Evolutionary conservation across 164 flowering plant genomes (phyloP).

Genomic region (Vitis cinerea): DNA sequence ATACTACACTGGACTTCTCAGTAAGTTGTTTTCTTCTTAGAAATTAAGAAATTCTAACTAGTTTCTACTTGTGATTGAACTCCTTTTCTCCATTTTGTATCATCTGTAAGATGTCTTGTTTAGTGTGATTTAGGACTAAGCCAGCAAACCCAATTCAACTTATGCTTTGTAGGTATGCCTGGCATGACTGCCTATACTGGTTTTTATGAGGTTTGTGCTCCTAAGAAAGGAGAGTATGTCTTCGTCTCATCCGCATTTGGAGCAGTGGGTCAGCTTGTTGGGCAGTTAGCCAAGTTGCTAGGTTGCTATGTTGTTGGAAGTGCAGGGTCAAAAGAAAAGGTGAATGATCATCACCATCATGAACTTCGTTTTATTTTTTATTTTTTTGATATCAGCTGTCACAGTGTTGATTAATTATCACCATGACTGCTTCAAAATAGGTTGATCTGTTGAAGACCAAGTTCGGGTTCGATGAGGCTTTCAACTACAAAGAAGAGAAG

Average conservation of each 20-base stretch:
- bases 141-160: background rate
- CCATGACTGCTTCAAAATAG: slow-evolving; percentile 14
- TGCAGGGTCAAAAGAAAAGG: slow-evolving; percentile 42
- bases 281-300: slow-evolving; percentile 31
- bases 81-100: too few species aligned
- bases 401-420: too few species aligned
- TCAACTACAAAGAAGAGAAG: slow-evolving; percentile 62
- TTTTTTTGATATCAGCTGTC: too few species aligned
- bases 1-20: slow-evolving; percentile 47
- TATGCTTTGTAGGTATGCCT: slow-evolving; percentile 29
- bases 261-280: slow-evolving; percentile 40
- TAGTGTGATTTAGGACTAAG: background rate
- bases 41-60: background rate
- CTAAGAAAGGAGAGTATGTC: slow-evolving; percentile 40
- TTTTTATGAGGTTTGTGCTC: slow-evolving; percentile 31
- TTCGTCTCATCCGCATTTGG: slow-evolving; percentile 36
- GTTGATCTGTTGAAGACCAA: slow-evolving; percentile 55
- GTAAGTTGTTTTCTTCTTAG: slow-evolving; percentile 12
- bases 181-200: slow-evolving; percentile 46
- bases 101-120: background rate
- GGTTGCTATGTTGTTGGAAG: slow-evolving; percentile 46
- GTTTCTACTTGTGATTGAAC: background rate
- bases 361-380: background rate
- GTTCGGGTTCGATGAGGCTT: slow-evolving; percentile 60
- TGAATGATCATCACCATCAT: background rate